Evolutionary conservation across 164 flowering plant genomes (phyloP).

Genomic region (Vitis riparia): DNA sequence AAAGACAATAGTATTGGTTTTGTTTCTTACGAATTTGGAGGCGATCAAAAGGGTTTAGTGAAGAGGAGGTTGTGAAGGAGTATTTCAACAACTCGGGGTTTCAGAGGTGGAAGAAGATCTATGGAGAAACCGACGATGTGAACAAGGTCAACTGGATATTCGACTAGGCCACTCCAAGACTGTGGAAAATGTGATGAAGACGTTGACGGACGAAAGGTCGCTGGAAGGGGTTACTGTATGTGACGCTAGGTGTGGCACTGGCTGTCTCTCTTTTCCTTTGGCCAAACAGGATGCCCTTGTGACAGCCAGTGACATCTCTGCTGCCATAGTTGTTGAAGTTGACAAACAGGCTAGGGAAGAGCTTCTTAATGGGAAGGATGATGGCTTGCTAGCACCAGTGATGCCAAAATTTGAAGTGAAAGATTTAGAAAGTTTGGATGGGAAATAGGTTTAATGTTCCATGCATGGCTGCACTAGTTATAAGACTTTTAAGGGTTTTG

Average conservation of each 20-base stretch:
- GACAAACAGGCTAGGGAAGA: conserved; percentile 60
- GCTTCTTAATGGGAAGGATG: conserved; percentile 8
- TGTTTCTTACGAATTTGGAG: too few species aligned
- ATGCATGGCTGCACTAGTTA: too few species aligned
- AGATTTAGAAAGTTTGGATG: conserved; percentile 83
- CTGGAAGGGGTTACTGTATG: conserved; percentile 73
- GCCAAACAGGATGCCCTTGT: conserved; percentile 87
- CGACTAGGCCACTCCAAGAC: conserved; percentile 85
- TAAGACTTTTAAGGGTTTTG: too few species aligned
- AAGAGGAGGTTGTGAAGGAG: conserved; percentile 81
- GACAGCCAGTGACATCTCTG: conserved; percentile 85
- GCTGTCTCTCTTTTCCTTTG: conserved; percentile 74
- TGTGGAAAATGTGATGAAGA: conserved; percentile 69
- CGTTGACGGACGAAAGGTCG: conserved; percentile 70
- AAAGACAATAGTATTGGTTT: too few species aligned
- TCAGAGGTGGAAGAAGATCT: conserved; percentile 91
- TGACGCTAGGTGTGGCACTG: conserved; percentile 97
- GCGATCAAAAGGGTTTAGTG: too few species aligned
- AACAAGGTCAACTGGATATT: conserved; percentile 90
- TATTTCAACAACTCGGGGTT: conserved; percentile 90
- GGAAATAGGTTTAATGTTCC: conserved; percentile 34
- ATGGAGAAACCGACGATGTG: conserved; percentile 93
- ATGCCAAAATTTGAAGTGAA: conserved; percentile 85
- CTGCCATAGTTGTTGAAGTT: conserved; percentile 95
- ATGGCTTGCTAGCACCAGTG: conserved; percentile 18